A percentile compares a stretch with the other conserved stretches of the same genome.
Evolutionary conservation across 108 stramenopile species (phyloP).

Genomic region (Fragilaria crotonensis): DNA sequence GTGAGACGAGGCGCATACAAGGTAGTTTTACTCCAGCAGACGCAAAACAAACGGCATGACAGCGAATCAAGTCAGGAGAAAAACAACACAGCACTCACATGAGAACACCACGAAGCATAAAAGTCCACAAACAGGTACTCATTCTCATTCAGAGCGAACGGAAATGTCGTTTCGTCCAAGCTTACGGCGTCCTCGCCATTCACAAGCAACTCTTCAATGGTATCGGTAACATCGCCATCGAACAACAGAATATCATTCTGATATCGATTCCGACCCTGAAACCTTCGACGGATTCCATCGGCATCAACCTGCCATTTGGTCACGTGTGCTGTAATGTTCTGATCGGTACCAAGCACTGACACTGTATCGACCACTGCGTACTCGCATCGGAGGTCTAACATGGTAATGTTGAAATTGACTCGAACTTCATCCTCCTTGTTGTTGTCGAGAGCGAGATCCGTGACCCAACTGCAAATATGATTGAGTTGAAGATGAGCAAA

Average conservation of each 20-base stretch:
- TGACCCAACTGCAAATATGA: slow-evolving; percentile 3
- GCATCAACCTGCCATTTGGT: slow-evolving; percentile 91
- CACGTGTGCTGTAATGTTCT: slow-evolving; percentile 92
- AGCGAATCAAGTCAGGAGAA: too few species aligned
- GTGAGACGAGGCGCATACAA: too few species aligned
- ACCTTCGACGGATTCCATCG: slow-evolving; percentile 69
- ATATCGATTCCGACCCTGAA: slow-evolving; percentile 75
- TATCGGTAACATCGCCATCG: slow-evolving; percentile 61
- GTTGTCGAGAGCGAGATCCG: slow-evolving; percentile 53
- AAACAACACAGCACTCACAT: slow-evolving; percentile 42
- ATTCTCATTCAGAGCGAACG: slow-evolving; percentile 23
- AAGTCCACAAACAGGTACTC: slow-evolving; percentile 52
- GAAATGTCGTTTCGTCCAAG: slow-evolving; percentile 37
- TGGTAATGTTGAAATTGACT: slow-evolving; percentile 88
- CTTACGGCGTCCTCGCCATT: slow-evolving; percentile 80
- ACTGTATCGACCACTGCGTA: slow-evolving; percentile 75
- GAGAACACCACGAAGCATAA: slow-evolving; percentile 65
- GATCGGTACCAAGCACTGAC: slow-evolving; percentile 81
- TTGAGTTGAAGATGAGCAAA: slow-evolving; percentile 12
- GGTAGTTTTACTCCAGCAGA: too few species aligned
- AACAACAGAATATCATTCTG: slow-evolving; percentile 64
- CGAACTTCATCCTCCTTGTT: slow-evolving; percentile 45
- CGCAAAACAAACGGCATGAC: too few species aligned
- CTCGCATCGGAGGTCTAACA: slow-evolving; percentile 85
- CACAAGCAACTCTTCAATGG: slow-evolving; percentile 82